Conservation (phyloP, 75 land plant genomes). For the Cupressus sempervirens region DNA sequence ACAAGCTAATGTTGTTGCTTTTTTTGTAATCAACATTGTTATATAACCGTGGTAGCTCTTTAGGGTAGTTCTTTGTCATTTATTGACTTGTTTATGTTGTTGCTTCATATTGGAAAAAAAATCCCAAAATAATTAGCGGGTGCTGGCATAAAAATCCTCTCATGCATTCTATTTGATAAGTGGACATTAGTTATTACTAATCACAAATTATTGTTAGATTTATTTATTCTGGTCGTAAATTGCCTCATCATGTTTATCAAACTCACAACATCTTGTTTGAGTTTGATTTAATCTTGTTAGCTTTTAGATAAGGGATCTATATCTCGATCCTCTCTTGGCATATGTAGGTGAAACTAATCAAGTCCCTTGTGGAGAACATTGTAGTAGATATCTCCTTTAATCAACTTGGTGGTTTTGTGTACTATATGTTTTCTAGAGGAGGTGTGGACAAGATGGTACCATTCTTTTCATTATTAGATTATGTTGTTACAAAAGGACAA, state of each 20-base stretch:
- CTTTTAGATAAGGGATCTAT: background rate
- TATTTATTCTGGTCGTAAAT: background rate
- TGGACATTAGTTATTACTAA: too few species aligned
- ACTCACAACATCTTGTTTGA: background rate
- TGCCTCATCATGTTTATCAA: background rate
- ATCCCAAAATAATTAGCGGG: too few species aligned
- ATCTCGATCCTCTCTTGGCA: background rate
- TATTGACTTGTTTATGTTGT: too few species aligned
- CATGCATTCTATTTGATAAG: too few species aligned
- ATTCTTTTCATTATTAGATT: background rate
- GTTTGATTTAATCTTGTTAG: background rate
- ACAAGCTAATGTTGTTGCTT: too few species aligned
- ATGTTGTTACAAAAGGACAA: background rate
- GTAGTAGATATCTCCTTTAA: slow-evolving; percentile 98
- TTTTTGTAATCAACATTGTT: too few species aligned
- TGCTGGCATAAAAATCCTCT: too few species aligned
- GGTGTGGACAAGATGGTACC: slow-evolving; percentile 35
- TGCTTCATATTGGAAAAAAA: too few species aligned
- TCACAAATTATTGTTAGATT: too few species aligned
- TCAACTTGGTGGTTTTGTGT: slow-evolving; percentile 91
- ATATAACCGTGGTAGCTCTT: too few species aligned
- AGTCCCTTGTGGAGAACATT: slow-evolving; percentile 94
- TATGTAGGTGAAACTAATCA: slow-evolving; percentile 87
- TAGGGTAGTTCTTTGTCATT: too few species aligned
- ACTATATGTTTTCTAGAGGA: slow-evolving; percentile 97